A percentile compares a stretch with the other conserved stretches of the same genome.
phyloP scores from a whole-genome alignment of 2,329 filamentous ascomycete genomes.

The Xylariaceae sp. region DNA sequence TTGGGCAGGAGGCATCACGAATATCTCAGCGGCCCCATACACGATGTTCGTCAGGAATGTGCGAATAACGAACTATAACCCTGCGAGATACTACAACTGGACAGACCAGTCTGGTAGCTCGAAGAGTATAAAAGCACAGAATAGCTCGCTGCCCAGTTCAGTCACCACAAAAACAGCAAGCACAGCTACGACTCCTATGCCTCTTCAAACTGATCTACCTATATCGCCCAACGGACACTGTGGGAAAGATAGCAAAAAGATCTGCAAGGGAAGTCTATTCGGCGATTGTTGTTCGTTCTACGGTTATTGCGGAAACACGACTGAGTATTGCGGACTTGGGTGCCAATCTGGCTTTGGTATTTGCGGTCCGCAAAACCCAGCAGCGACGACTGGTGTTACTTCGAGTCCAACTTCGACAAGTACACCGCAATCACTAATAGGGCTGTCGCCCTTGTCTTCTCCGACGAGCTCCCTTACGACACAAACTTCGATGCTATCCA shows the following conservation, averaged over 20 bases:
- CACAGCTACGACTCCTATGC: constrained; percentile 1
- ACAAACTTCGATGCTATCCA: no score
- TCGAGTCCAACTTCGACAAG: neutral
- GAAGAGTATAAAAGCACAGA: constrained; percentile 9
- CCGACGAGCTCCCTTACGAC: no score
- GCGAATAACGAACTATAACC: constrained; percentile 16
- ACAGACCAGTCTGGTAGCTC: constrained; percentile 12
- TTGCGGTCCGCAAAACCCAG: constrained; percentile 7
- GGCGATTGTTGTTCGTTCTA: constrained; percentile 10
- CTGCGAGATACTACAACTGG: constrained; percentile 15
- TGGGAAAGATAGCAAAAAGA: neutral
- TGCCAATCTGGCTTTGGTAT: constrained; percentile 8
- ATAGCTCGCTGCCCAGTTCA: constrained; percentile 3
- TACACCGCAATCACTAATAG: no score
- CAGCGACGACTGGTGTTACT: constrained; percentile 5
- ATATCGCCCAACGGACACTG: constrained; percentile 9
- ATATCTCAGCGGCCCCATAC: constrained; percentile 12
- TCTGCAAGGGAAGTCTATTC: constrained; percentile 9
- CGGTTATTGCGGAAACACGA: constrained; percentile 9
- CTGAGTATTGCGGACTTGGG: constrained; percentile 8
- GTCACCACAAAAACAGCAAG: neutral
- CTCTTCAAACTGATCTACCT: constrained; percentile 6
- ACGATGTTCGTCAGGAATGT: constrained; percentile 15
- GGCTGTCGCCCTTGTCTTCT: no score
- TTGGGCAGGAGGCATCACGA: constrained; percentile 15